Evolutionary conservation across 73 alveolate species (phyloP), one percentile per base, ranked within the genome.

Genomic region (Paramecium caudatum): DNA sequence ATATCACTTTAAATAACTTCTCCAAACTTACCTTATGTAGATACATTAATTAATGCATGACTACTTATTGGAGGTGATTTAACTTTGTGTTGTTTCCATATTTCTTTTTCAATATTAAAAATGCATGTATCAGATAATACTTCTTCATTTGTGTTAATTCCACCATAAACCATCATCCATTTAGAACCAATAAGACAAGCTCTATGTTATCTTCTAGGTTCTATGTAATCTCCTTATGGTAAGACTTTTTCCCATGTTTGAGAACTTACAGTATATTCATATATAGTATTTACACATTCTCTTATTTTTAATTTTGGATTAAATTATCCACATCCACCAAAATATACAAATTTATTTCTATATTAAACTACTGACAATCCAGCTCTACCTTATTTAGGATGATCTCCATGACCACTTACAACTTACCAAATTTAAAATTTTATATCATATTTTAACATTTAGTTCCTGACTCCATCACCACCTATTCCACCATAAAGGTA

Each of bases 91-190:
- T 17, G 34, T 68, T 8, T 68, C 84, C 84, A 68, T 17, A 68
- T 43, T 43, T 68, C 25, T 43, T 68, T 68, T 68, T 68, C 84
- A 34, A 68, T 68, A 30, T 68, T 68, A 30, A 33, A 68, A 34
- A 68, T 30, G n/a, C 55, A 47, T n/a, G 84, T 68, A 10, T 68
- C 84, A 33, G 84, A 68, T 33, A 68, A 43, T 12, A 68, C 84
- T 17, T 68, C 84, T 68, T 68, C 84, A 32, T 68, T 68, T 0
- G 61, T 25, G 8, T 68, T 68, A 32, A 68, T 68, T 33, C 84
- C 84, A 32, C 84, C 84, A 33, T 68, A 68, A 10, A 68, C 17
- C 6, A 68, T 47, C 84, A 68, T 68, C 84, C 84, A 68, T 32
- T 68, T 68, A 25, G 84, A 13, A n/a, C 84, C 84, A 5, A 68